Evolutionary conservation across 164 flowering plant genomes (phyloP).

Genomic region (Liquidambar formosana): DNA sequence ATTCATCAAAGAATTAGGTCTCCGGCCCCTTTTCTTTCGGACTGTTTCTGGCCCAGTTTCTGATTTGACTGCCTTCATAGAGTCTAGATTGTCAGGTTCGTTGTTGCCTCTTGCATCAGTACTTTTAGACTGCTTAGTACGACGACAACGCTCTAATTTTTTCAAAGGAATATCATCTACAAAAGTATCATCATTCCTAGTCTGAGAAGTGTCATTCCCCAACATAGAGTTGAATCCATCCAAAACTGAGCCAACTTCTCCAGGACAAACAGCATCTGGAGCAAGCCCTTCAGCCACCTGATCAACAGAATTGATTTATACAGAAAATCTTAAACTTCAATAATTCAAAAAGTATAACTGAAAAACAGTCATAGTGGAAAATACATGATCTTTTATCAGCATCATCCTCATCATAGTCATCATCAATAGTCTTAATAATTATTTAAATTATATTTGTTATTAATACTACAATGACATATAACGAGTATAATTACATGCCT

Average conservation of each 20-base stretch:
- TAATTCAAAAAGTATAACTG: not conserved
- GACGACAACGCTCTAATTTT: conserved; percentile 15
- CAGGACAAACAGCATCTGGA: conserved; percentile 23
- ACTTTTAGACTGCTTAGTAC: conserved; percentile 15
- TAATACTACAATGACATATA: not conserved
- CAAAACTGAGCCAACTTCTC: conserved; percentile 23
- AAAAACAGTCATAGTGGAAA: not conserved
- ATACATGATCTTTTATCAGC: not conserved
- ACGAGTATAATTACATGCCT: not conserved
- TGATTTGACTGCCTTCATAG: conserved; percentile 17
- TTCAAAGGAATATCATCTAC: conserved; percentile 13
- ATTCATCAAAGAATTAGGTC: conserved; percentile 33
- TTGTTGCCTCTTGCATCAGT: conserved; percentile 11
- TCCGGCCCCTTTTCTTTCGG: conserved; percentile 35
- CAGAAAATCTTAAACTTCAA: not conserved
- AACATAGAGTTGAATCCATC: conserved; percentile 19
- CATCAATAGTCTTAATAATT: not conserved
- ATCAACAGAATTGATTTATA: conserved; percentile 1
- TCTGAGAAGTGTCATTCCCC: conserved; percentile 29
- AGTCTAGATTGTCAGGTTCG: conserved; percentile 23
- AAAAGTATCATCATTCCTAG: conserved; percentile 17
- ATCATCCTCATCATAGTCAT: not conserved
- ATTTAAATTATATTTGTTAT: too few relatives aligned
- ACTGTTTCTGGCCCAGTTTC: conserved; percentile 25
- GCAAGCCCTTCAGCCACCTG: conserved; percentile 38